phyloP scores from a whole-genome alignment of 306 rosid species.

The Pyrus bretschneideri region DNA sequence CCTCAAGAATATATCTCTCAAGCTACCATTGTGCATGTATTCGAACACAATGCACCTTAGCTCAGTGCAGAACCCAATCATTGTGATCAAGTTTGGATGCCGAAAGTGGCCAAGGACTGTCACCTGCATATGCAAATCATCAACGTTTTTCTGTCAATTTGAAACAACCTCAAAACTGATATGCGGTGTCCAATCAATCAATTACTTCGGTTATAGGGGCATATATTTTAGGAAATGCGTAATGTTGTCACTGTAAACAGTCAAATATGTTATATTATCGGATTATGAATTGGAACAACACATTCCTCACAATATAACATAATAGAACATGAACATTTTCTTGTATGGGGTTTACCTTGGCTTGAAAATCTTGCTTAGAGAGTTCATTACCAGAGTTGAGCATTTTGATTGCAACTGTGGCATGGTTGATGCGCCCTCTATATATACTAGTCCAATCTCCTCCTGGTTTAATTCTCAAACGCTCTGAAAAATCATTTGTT shows the following conservation, averaged over 20 bases:
- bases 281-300: background rate
- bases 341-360: slow-evolving; percentile 41
- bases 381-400: slow-evolving; percentile 17
- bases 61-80: slow-evolving; percentile 62
- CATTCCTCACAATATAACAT: background rate
- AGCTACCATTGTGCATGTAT: slow-evolving; percentile 76
- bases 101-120: slow-evolving; percentile 45
- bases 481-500: slow-evolving; percentile 57
- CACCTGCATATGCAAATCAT: slow-evolving; percentile 36
- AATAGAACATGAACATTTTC: background rate
- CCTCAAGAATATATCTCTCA: slow-evolving; percentile 41
- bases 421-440: slow-evolving; percentile 57
- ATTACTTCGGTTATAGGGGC: no score
- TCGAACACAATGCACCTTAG: slow-evolving; percentile 61
- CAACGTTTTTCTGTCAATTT: background rate
- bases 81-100: slow-evolving; percentile 65
- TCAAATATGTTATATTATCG: background rate
- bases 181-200: background rate
- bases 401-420: slow-evolving; percentile 54
- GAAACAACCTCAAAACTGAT: background rate
- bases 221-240: background rate
- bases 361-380: slow-evolving; percentile 41
- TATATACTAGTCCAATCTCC: slow-evolving; percentile 41
- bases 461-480: slow-evolving; percentile 47
- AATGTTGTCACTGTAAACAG: background rate